phyloP scores from a whole-genome alignment of 345 rosid species.

The Barbarea vulgaris region DNA sequence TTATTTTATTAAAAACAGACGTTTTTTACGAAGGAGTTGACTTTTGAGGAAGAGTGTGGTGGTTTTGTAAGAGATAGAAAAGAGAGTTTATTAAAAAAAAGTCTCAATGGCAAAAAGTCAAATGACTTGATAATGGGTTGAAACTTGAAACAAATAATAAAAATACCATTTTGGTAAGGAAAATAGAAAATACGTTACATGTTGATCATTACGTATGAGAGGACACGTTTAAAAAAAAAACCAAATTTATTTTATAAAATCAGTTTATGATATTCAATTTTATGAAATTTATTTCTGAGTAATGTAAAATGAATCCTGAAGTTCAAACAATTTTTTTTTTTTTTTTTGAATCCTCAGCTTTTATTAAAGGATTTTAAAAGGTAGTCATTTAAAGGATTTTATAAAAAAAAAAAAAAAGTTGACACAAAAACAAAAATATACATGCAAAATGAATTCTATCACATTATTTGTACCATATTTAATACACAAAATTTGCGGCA shows the following conservation, averaged over 20 bases:
- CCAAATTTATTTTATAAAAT: not conserved
- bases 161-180: not conserved
- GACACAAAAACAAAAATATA: not conserved
- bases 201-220: not conserved
- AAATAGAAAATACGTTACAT: not conserved
- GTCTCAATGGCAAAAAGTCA: conserved; percentile 35
- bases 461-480: not conserved
- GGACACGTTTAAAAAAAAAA: not conserved
- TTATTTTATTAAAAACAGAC: not conserved
- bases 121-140: conserved; percentile 24
- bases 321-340: too few relatives aligned
- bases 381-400: not conserved
- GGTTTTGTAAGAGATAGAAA: conserved; percentile 31
- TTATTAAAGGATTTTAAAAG: not conserved
- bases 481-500: too few relatives aligned
- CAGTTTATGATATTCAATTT: not conserved
- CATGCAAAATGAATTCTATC: not conserved
- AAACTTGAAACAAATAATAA: not conserved
- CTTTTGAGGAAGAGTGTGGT: conserved; percentile 34
- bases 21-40: conserved; percentile 22
- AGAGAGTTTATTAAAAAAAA: conserved; percentile 6
- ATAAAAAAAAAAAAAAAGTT: not conserved
- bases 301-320: not conserved
- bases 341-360: not conserved
- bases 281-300: not conserved